Conservation (phyloP, 441 rosid species). For the Flueggea neowawraea region DNA sequence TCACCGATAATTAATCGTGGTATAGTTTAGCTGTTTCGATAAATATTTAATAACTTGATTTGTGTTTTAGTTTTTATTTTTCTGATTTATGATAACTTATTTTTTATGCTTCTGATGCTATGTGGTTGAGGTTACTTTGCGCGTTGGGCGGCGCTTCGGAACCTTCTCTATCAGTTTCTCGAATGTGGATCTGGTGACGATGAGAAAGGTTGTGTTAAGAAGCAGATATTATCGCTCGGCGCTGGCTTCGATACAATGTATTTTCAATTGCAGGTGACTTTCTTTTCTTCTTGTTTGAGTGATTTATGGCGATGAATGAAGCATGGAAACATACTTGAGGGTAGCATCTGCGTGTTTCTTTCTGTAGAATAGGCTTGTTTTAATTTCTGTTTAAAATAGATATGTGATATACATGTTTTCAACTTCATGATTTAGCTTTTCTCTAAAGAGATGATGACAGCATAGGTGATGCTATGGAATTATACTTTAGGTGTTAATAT, state of each 20-base stretch:
- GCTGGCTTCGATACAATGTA: constrained; percentile 93
- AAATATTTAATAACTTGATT: background rate
- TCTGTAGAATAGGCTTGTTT: too few relatives aligned
- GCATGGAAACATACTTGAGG: background rate
- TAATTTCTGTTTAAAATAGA: too few relatives aligned
- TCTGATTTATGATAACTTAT: background rate
- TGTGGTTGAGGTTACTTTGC: constrained; percentile 70
- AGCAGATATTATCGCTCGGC: constrained; percentile 93
- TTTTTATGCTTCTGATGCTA: constrained; percentile 5
- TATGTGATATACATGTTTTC: too few relatives aligned
- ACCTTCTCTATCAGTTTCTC: constrained; percentile 81
- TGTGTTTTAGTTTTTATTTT: background rate
- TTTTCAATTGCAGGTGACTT: constrained; percentile 80
- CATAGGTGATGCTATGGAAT: too few relatives aligned
- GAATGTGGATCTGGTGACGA: constrained; percentile 35
- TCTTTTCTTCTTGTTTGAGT: background rate
- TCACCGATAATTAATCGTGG: constrained; percentile 97
- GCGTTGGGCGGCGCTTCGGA: constrained; percentile 94
- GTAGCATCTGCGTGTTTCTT: too few relatives aligned
- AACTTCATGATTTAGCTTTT: too few relatives aligned
- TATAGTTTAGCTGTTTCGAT: constrained; percentile 20
- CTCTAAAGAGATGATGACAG: too few relatives aligned
- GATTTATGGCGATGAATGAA: background rate
- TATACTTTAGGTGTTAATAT: too few relatives aligned
- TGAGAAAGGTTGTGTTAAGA: constrained; percentile 36